Evolutionary conservation across 1,139 yeast species (phyloP), one percentile per base, ranked within the genome.

Genomic region (Wickerhamiella pararugosa): DNA sequence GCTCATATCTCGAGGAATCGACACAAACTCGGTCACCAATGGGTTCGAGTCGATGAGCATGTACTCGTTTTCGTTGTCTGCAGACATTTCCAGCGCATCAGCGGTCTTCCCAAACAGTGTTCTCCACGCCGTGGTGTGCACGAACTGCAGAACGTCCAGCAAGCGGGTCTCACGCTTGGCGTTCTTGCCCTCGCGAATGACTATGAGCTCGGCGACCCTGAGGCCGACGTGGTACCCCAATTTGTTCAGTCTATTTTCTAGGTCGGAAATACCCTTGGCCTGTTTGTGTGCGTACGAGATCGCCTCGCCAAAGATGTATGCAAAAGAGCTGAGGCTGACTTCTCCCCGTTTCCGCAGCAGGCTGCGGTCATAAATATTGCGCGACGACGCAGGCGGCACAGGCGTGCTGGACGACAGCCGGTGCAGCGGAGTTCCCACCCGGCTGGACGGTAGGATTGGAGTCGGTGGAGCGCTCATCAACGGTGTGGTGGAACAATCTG

Each of bases 41-140:
- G 98, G 98, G 26, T 71, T 62, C 53, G 81, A 76, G 57, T 90
- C 98, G 21, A 79, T 78, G 46, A 92, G 83, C 75, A 70, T 70
- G 52, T 68, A 92, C 59, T 90, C 96, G 51, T 79, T 78, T 8
- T 72, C 71, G 32, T 77, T 70, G 40, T 87, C 95, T 43, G 83
- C 82, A 1, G 94, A 80, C 59, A 79, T 79, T 52, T 90, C 96
- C 45, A 92, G 65, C 45, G 81, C 93, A 60, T 86, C 90, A 25
- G 96, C 95, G 0, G 72, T 66, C 54, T 76, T 76, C 7, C 90
- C 94, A 62, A 90, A 90, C 21, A 87, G 61, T 10, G 79, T 67
- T 47, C 70, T 72, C 98, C 98, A 90, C 34, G 92, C 70, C 0
- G 76, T 70, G 0, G 87, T 75, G 53, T 84, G 90, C 8, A 90